These are phyloP conservation scores for Parachaetomium inaequale DNA, from an alignment of 495 filamentous ascomycete genomes.

Conservation along the genomic window DNA sequence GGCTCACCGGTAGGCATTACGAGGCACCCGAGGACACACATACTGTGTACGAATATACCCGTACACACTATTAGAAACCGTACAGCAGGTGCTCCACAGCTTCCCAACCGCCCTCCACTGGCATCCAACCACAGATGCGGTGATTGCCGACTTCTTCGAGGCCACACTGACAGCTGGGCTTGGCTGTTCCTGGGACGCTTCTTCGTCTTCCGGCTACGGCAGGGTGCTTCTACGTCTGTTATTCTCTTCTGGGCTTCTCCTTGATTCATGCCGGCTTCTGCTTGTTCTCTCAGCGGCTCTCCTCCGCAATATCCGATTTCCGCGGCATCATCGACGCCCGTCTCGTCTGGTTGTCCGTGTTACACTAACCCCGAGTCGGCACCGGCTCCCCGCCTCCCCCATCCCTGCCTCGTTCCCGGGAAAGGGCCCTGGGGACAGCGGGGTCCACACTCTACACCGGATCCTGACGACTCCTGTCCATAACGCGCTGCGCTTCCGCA, in stretches of 20 bases:
- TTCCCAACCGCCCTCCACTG: conserved; percentile 4
- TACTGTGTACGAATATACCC: conserved; percentile 1
- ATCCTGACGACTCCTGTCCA: conserved; percentile 1
- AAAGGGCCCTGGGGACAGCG: background rate
- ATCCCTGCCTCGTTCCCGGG: conserved; percentile 1
- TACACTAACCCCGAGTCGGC: conserved; percentile 7
- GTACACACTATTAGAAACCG: conserved; percentile 2
- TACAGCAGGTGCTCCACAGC: conserved; percentile 8
- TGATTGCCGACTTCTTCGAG: conserved; percentile 7
- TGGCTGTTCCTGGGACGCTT: background rate
- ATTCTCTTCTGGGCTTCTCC: background rate
- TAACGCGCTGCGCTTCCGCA: conserved; percentile 1
- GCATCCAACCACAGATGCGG: conserved; percentile 9
- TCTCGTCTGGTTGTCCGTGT: background rate
- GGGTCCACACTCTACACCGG: conserved; percentile 9
- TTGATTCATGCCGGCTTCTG: background rate
- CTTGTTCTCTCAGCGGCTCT: background rate
- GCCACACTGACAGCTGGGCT: background rate
- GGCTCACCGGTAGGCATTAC: background rate
- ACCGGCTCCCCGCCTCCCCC: background rate
- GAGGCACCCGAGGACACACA: background rate
- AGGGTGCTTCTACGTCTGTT: background rate
- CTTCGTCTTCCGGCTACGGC: background rate
- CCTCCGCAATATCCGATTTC: background rate
- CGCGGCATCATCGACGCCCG: background rate